These are phyloP conservation scores for Lycium barbarum DNA, from an alignment of 257 asterid species.

Conservation along the genomic window DNA sequence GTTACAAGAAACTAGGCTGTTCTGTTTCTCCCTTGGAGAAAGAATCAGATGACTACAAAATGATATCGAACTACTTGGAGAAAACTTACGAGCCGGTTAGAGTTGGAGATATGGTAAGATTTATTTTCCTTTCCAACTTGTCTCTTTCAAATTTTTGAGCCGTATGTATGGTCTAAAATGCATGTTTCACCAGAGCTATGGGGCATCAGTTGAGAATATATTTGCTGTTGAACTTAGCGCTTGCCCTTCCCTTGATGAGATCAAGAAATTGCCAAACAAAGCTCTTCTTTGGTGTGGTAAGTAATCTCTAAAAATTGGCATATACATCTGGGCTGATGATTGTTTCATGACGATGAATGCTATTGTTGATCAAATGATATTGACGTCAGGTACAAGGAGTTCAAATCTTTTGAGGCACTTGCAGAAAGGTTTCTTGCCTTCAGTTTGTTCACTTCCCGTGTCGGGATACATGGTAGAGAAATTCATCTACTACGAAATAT, in stretches of 20 bases:
- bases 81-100: slow-evolving; percentile 74
- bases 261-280: slow-evolving; percentile 70
- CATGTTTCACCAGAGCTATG: slow-evolving; percentile 64
- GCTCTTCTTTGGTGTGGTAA: slow-evolving; percentile 88
- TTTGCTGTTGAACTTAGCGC: slow-evolving; percentile 70
- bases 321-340: neutral
- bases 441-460: slow-evolving; percentile 67
- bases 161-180: neutral
- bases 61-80: slow-evolving; percentile 74
- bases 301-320: slow-evolving; percentile 20
- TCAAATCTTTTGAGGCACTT: slow-evolving; percentile 78
- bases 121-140: neutral
- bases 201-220: slow-evolving; percentile 62
- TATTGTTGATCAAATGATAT: neutral
- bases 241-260: slow-evolving; percentile 70
- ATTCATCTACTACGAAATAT: neutral
- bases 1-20: slow-evolving; percentile 76
- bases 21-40: slow-evolving; percentile 54
- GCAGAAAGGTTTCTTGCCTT: slow-evolving; percentile 80
- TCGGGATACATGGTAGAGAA: slow-evolving; percentile 82
- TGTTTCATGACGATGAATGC: neutral
- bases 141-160: neutral
- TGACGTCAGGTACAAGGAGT: slow-evolving; percentile 63
- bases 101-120: slow-evolving; percentile 81
- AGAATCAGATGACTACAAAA: slow-evolving; percentile 70